Evolutionary conservation across 495 filamentous ascomycete genomes (phyloP), one percentile per base, ranked within the genome.

Genomic region (Parathielavia hyrcaniae): DNA sequence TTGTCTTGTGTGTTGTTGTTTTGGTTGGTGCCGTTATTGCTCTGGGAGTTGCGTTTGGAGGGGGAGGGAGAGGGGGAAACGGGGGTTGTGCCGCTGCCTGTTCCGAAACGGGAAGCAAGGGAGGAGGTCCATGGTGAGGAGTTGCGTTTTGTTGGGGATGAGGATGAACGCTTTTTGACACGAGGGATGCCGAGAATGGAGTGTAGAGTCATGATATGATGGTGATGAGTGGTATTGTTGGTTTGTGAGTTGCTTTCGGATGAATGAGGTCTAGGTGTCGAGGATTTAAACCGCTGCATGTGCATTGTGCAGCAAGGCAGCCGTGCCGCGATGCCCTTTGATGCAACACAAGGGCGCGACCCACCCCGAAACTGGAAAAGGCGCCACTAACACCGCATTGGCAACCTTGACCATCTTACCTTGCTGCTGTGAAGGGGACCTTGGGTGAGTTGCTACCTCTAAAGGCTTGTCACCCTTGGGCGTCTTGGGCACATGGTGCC

Each of bases 41-140:
- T 30, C 6, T 6, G 26, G 6, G 6, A 30, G 2, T 30, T 30
- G 26, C 43, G 40, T 43, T 9, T 23, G 23, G 45, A 7, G 14
- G 9, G 13, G 47, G 30, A 36, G 47, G n/a, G 47, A 12, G n/a
- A 5, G n/a, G 6, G 70, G 5, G 72, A 71, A 16, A 69, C 73
- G 19, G n/a, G 82, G 73, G 38, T 40, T 45, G 60, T 43, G 55
- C 69, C 66, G 0, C 81, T 75, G 65, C 88, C 87, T 53, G 78
- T 83, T 53, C 82, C 83, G 26, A n/a, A n/a, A n/a, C n/a, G n/a
- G n/a, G n/a, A n/a, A n/a, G 76, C 72, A 60, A 82, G 73, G 13
- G 73, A 67, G 17, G 71, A 59, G 8, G 65, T 14, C 70, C 70
- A 71, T 50, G 69, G 60, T n/a, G 71, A 69, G 14, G 65, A 52